phyloP scores from a whole-genome alignment of 139 green algal species.

The Chlamydomonas asymmetrica region DNA sequence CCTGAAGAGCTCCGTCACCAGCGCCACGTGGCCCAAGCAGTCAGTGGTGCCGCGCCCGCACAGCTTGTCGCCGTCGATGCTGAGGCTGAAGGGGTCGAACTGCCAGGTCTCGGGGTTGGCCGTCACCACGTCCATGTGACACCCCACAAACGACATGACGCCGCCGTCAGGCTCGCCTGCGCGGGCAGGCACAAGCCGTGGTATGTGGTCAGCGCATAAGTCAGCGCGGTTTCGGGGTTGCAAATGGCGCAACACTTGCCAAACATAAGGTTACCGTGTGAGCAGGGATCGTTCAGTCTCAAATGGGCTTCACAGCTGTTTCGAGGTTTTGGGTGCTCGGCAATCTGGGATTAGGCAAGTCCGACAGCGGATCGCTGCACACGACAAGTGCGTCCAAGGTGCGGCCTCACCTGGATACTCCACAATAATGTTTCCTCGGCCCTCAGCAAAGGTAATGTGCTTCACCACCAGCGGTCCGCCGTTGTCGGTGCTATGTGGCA shows the following conservation, averaged over 20 bases:
- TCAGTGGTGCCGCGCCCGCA: constrained; percentile 73
- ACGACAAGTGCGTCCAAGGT: neutral
- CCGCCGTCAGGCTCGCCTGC: constrained; percentile 39
- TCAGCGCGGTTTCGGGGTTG: too few species aligned
- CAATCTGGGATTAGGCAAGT: neutral
- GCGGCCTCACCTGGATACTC: constrained; percentile 62
- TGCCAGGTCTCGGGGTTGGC: constrained; percentile 76
- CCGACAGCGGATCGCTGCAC: neutral
- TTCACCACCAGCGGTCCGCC: constrained; percentile 62
- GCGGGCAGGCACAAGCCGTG: neutral
- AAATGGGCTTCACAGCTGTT: too few species aligned
- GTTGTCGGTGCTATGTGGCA: constrained; percentile 57
- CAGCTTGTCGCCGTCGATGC: constrained; percentile 63
- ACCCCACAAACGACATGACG: constrained; percentile 69
- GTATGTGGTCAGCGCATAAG: too few species aligned
- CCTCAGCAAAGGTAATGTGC: constrained; percentile 68
- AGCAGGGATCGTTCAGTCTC: too few species aligned
- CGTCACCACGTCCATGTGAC: constrained; percentile 78
- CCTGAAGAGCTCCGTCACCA: constrained; percentile 72
- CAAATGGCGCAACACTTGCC: too few species aligned
- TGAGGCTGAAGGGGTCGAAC: constrained; percentile 74
- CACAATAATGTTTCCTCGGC: constrained; percentile 73
- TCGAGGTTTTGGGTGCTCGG: too few species aligned
- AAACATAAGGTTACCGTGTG: too few species aligned
- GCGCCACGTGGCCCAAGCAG: constrained; percentile 79